A percentile compares a stretch with the other conserved stretches of the same genome.
These are phyloP conservation scores for Zymoseptoria brevis DNA, from an alignment of 2,329 filamentous ascomycete species.

Conservation along the genomic window DNA sequence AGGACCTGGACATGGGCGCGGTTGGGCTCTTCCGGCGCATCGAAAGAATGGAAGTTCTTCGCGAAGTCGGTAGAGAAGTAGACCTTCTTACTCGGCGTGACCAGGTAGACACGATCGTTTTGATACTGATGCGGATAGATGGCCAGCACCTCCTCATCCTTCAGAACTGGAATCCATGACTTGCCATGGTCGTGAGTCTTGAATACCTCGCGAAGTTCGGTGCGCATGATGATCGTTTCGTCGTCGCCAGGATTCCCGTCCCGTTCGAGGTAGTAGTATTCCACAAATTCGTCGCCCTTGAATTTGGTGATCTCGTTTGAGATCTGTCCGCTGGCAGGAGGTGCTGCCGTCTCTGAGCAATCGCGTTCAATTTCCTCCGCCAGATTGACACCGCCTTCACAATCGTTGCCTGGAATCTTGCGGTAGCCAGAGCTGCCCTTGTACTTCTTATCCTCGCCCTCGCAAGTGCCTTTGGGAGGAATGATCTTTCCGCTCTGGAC, in stretches of 20 bases:
- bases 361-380: conserved; percentile 57
- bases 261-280: conserved; percentile 72
- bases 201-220: conserved; percentile 54
- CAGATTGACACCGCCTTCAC: conserved; percentile 34
- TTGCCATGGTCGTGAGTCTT: conserved; percentile 83
- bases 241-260: conserved; percentile 56
- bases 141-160: conserved; percentile 58
- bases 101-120: conserved; percentile 79
- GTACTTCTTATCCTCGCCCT: conserved; percentile 64
- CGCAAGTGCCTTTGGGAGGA: conserved; percentile 66
- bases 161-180: conserved; percentile 57
- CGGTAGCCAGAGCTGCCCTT: conserved; percentile 84
- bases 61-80: conserved; percentile 79
- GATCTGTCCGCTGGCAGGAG: conserved; percentile 60
- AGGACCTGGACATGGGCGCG: conserved; percentile 47
- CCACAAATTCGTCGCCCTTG: conserved; percentile 46
- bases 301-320: conserved; percentile 55
- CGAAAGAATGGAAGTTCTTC: conserved; percentile 62
- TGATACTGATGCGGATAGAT: conserved; percentile 75
- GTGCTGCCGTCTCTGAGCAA: conserved; percentile 56
- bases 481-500: conserved; percentile 53
- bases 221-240: conserved; percentile 64
- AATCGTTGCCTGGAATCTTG: conserved; percentile 64
- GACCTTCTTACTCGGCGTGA: conserved; percentile 60
- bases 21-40: conserved; percentile 57